Base-by-base conservation (phyloP, 257 asterid genomes). In the Datura wrightii region DNA sequence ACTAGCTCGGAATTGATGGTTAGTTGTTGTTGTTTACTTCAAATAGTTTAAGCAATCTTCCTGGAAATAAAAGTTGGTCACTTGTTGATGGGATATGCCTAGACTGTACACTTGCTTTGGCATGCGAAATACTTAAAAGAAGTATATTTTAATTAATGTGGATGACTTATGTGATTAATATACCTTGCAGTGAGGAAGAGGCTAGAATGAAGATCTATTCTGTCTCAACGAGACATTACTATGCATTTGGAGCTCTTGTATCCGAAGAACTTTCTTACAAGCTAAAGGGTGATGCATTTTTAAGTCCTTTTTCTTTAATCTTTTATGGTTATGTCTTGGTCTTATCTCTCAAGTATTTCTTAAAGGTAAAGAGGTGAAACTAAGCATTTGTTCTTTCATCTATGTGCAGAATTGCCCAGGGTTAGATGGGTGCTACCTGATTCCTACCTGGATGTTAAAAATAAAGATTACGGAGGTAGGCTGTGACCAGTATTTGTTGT, bases 401-500 rank as follows among this genome's bases (percentile, higher is more conserved):
- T 42, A 50, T 78, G 63, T 91, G 90, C 92, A 97, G 98, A 95
- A 31, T 69, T 97, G 82, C 94, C 94, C 0, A 84, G 41, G 24
- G 99, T 97, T 69, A 87, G 97, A 4, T 97, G 99, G 99, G 98
- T 97, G 85, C 98, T 95, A 83, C 99, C 99, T 34, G 99, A 97
- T 88, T 97, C 99, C 3, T 97, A 95, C 88, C 81, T 97, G 93
- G 95, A 97, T 89, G 99, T 95, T 5, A 95, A 7, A 85, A 93
- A 97, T 69, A 95, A 95, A 90, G 98, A 97, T 63, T 95, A 95
- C 78, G 99, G 99, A 92, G 98, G 99, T 97, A 91, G n/a, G 44
- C 42, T 15, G 60, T 65, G 52, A 42, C n/a, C 63, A 39, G 16
- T 76, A 18, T 66, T 70, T 41, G 60, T 52, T 65, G 31, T 63